phyloP scores from a whole-genome alignment of 208 protist species.

The Crithidia mellificae region DNA sequence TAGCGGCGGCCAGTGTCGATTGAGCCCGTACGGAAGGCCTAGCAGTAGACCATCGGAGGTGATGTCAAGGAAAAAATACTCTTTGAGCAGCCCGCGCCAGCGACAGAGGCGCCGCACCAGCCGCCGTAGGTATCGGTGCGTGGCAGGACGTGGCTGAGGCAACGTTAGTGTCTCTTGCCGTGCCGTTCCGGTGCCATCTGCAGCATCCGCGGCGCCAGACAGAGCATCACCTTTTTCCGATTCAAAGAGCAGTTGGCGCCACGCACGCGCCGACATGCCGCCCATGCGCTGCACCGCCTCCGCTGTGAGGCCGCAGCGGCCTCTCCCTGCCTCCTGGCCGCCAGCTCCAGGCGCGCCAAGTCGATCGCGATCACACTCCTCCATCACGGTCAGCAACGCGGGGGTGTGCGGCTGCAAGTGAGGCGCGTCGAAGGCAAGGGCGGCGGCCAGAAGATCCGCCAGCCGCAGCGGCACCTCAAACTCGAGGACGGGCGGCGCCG shows the following conservation, averaged over 20 bases:
- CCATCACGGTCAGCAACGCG: slow-evolving; percentile 24
- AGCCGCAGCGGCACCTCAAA: slow-evolving; percentile 45
- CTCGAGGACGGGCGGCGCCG: slow-evolving; percentile 38
- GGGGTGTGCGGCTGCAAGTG: slow-evolving; percentile 30
- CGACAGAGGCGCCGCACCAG: slow-evolving; percentile 50
- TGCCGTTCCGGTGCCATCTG: background rate
- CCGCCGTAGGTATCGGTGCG: slow-evolving; percentile 39
- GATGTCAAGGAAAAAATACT: slow-evolving; percentile 81
- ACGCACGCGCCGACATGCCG: slow-evolving; percentile 9
- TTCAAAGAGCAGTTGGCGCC: slow-evolving; percentile 28
- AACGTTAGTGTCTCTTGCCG: background rate
- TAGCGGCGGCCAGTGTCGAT: slow-evolving; percentile 65
- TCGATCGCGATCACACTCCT: slow-evolving; percentile 9
- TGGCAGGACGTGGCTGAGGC: slow-evolving; percentile 18
- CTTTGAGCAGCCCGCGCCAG: slow-evolving; percentile 74
- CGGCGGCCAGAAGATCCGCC: slow-evolving; percentile 48
- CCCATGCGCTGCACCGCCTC: slow-evolving; percentile 17
- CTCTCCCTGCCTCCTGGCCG: background rate
- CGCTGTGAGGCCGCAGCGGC: background rate
- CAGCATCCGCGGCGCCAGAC: background rate
- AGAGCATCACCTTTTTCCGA: background rate
- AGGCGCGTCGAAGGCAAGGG: slow-evolving; percentile 52
- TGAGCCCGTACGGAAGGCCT: slow-evolving; percentile 63
- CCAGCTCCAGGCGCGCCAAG: background rate
- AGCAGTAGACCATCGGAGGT: slow-evolving; percentile 47